Base-by-base conservation (phyloP, 805 yeast genomes). In the Schwanniomyces polymorphus region DNA sequence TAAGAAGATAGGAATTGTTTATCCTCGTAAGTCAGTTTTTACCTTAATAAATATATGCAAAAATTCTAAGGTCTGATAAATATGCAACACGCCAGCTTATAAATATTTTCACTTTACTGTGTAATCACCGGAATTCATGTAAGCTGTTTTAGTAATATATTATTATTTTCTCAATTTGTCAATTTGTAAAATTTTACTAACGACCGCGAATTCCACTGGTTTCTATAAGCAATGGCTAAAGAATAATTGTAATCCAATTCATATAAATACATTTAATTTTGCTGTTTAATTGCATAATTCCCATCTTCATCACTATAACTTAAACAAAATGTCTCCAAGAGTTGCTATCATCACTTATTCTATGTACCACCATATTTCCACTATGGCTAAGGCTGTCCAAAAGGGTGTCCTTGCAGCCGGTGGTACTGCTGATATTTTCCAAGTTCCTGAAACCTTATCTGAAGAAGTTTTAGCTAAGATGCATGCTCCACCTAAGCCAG, bases 351-450 rank as follows among this genome's bases (percentile, higher is more conserved):
- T 72, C 57, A 68, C 67, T 47, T 91, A 89, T 77, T 85, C 97
- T 23, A 73, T 84, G 38, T 89, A 86, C 72, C 91, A 89, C 51
- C 97, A 90, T 69, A 71, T 88, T 54, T 79, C 79, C 50, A 65
- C 74, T 28, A 61, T 91, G 59, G 94, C 97, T 40, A 78, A 80
- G 64, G 76, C 82, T 33, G 81, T 81, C 54, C 76, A 83, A 63
- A 74, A 75, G 53, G 97, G 96, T 57, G 73, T 88, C 50, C 80
- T 78, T 60, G 64, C 80, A 23, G 84, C 91, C 10, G 95, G 95
- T 48, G 74, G 75, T 38, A 49, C 52, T n/a, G 96, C 88, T 17
- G 85, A 81, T 50, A 67, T 90, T 50, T 88, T 65, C 70, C 89
- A 86, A 75, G 81, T 90, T 37, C 64, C 88, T 49, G 96, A 88